Evolutionary conservation across 805 yeast species (phyloP), one percentile per base, ranked within the genome.

Genomic region (Jamesozyma jinghongensis): DNA sequence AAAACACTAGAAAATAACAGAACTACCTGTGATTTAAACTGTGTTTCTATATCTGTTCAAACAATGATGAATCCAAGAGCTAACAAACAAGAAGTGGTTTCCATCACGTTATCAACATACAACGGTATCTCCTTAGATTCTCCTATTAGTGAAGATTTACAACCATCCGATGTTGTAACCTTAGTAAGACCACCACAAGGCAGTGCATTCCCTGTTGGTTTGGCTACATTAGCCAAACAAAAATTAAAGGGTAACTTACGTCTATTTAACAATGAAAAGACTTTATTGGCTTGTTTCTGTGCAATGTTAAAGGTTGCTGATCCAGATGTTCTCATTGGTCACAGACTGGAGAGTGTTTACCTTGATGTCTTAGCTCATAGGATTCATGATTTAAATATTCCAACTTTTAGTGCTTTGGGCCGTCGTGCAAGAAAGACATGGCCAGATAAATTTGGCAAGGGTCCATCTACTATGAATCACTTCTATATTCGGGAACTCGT

Each of bases 241-340:
- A 69, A 68, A 35, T 56, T 78, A 33, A 43, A 45, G 6, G 63
- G 65, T 17, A 49, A 50, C n/a, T 58, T 83, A 25, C 70, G 80
- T 48, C 59, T 74, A 7, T 82, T 84, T 53, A 80, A 79, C 25
- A 80, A 74, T 48, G 97, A 92, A 54, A 77, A 76, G 45, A 74
- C 84, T 0, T 60, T 92, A 54, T 68, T 92, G 36, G 77, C 77
- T 44, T 81, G 85, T 59, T 73, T 92, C 37, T 70, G 87, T 40
- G 90, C 85, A 0, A 61, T 77, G 54, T 64, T 90, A 36, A 81
- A 78, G 50, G 65, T 65, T n/a, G 66, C 73, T n/a, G 98, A 92
- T 61, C 97, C 97, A 0, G 98, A 92, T 66, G 81, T 87, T 2
- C 74, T 86, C 40, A 58, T 90, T 31, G 98, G 98, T 25, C 97